A percentile compares a stretch with the other conserved stretches of the same genome.
Evolutionary conservation across 1,284 basidiomycete species (phyloP).

Genomic region (Ustilago cynodontis): DNA sequence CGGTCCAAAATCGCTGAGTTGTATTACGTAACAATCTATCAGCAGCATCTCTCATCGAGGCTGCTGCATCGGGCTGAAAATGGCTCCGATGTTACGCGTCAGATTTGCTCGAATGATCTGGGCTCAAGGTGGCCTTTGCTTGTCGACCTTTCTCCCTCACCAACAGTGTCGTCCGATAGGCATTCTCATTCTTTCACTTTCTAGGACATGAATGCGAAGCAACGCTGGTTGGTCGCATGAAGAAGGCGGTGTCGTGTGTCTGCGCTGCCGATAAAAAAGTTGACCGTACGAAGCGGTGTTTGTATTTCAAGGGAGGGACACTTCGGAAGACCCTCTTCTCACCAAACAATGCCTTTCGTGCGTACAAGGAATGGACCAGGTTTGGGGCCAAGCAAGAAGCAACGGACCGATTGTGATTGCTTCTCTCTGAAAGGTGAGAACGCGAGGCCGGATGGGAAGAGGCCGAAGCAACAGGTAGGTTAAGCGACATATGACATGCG

Average conservation of each 20-base stretch:
- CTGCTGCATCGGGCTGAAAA: background rate
- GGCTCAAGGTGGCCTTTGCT: no score
- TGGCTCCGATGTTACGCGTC: background rate
- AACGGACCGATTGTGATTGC: no score
- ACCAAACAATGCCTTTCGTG: background rate
- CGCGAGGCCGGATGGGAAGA: background rate
- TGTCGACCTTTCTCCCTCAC: no score
- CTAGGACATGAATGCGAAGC: no score
- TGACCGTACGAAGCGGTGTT: background rate
- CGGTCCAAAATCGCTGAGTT: background rate
- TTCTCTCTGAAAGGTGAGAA: background rate
- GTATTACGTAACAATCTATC: background rate
- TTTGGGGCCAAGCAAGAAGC: no score
- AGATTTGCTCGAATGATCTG: no score
- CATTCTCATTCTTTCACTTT: no score
- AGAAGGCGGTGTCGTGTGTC: background rate
- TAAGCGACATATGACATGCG: background rate
- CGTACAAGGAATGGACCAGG: background rate
- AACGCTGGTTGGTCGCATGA: background rate
- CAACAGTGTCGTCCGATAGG: no score
- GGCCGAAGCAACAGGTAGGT: background rate
- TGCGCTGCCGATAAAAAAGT: background rate
- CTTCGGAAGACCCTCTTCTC: no score
- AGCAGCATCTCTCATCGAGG: background rate
- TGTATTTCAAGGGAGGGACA: background rate